phyloP scores from a whole-genome alignment of 1,139 yeast genomes.

The Candida sp. region DNA sequence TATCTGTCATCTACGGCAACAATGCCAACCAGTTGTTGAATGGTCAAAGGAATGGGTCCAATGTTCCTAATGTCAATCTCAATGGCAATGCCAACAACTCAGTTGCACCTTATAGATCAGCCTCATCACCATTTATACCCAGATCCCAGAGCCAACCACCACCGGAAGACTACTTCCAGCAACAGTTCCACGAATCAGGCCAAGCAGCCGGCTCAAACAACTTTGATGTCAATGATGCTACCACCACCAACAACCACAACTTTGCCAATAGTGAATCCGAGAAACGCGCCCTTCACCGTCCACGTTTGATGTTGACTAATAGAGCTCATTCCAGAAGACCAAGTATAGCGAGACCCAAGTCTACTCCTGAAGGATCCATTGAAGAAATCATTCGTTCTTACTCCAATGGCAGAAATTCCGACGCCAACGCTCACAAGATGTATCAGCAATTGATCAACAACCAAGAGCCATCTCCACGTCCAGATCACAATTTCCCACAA shows the following conservation, averaged over 20 bases:
- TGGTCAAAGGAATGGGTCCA: constrained; percentile 24
- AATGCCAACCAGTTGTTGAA: constrained; percentile 54
- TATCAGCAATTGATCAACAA: constrained; percentile 31
- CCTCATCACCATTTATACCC: constrained; percentile 10
- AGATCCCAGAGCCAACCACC: constrained; percentile 11
- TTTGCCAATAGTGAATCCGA: constrained; percentile 9
- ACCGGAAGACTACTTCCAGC: constrained; percentile 8
- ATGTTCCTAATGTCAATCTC: neutral
- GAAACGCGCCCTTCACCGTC: constrained; percentile 28
- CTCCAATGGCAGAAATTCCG: constrained; percentile 13
- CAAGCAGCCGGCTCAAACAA: neutral
- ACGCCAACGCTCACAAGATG: constrained; percentile 27
- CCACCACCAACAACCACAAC: neutral
- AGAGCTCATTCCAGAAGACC: constrained; percentile 34
- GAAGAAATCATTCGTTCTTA: constrained; percentile 42
- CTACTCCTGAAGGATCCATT: constrained; percentile 26
- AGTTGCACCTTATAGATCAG: constrained; percentile 10
- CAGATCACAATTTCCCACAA: constrained; percentile 33
- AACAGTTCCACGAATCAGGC: neutral
- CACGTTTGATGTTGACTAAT: constrained; percentile 48
- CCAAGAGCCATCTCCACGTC: constrained; percentile 19
- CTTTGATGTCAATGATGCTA: constrained; percentile 6
- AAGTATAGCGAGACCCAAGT: constrained; percentile 12
- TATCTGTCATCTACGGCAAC: constrained; percentile 84
- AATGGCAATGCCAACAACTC: constrained; percentile 6